Conservation (phyloP, 2,329 filamentous ascomycete genomes). For the Cladosporium sp. region DNA sequence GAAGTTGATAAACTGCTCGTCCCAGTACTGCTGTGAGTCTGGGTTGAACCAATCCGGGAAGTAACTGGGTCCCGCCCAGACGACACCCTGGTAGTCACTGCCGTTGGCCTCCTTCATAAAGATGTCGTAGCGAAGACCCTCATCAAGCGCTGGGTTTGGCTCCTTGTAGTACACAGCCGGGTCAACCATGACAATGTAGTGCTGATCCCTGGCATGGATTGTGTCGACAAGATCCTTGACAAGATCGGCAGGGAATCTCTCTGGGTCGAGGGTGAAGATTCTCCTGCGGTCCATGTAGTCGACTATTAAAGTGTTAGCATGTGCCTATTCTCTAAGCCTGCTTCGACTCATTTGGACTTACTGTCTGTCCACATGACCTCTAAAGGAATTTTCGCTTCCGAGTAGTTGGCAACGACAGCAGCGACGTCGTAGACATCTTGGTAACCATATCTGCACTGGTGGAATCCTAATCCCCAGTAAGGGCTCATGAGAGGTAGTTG, state of each 20-base stretch:
- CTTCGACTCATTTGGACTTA: background rate
- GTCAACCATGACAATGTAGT: conserved; percentile 25
- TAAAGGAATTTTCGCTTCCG: conserved; percentile 62
- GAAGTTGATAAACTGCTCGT: conserved; percentile 21
- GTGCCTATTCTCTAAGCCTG: no score
- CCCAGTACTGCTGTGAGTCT: conserved; percentile 22
- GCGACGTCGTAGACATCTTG: conserved; percentile 62
- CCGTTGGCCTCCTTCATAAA: conserved; percentile 23
- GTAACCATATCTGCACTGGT: conserved; percentile 51
- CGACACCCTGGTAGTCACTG: conserved; percentile 18
- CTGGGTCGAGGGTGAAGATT: conserved; percentile 64
- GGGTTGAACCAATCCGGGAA: conserved; percentile 24
- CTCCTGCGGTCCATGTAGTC: conserved; percentile 42
- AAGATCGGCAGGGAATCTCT: conserved; percentile 60
- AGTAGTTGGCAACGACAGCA: conserved; percentile 67
- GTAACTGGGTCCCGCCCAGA: conserved; percentile 22
- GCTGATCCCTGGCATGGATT: conserved; percentile 43
- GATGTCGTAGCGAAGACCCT: conserved; percentile 21
- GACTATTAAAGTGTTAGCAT: conserved; percentile 36
- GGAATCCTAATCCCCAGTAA: conserved; percentile 52
- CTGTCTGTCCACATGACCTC: conserved; percentile 73
- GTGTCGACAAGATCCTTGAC: conserved; percentile 67
- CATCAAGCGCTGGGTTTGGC: conserved; percentile 22
- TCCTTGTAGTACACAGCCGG: conserved; percentile 23
- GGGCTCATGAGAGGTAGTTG: conserved; percentile 49